A percentile compares a stretch with the other conserved stretches of the same genome.
Conservation (phyloP, 768 basidiomycete genomes). For the Phlebiopsis flavidoalba region DNA sequence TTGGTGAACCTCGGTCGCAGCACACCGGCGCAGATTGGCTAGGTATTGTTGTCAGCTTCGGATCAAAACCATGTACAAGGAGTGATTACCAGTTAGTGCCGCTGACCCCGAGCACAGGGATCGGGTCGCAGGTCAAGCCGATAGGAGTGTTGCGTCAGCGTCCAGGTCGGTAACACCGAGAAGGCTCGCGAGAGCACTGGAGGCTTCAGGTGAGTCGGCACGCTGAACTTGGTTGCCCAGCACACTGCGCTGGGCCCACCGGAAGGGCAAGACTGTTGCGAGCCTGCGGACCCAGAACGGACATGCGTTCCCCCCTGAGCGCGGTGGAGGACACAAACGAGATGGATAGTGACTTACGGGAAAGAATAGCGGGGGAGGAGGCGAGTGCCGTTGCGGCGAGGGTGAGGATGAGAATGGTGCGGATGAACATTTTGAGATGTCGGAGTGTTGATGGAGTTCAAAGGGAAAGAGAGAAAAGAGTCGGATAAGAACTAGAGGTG, state of each 20-base stretch:
- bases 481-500: not conserved
- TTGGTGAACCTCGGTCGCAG: slow-evolving; percentile 22
- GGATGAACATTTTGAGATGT: not conserved
- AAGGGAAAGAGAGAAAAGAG: not conserved
- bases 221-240: slow-evolving; percentile 25
- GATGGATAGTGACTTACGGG: not conserved
- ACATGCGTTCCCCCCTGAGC: no score
- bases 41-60: not conserved
- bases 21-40: slow-evolving; percentile 20
- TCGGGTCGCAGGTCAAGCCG: slow-evolving; percentile 15
- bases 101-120: slow-evolving; percentile 13
- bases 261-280: no score
- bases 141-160: slow-evolving; percentile 13
- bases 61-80: no score
- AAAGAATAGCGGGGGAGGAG: not conserved
- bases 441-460: not conserved
- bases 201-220: not conserved
- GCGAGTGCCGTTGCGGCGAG: not conserved
- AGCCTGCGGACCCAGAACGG: slow-evolving; percentile 24
- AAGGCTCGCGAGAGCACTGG: not conserved
- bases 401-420: not conserved
- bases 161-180: slow-evolving; percentile 9
- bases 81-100: slow-evolving; percentile 20
- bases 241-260: no score
- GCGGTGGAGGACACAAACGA: not conserved